Base-by-base conservation (phyloP, 768 basidiomycete species). In the Inosperma sp. region DNA sequence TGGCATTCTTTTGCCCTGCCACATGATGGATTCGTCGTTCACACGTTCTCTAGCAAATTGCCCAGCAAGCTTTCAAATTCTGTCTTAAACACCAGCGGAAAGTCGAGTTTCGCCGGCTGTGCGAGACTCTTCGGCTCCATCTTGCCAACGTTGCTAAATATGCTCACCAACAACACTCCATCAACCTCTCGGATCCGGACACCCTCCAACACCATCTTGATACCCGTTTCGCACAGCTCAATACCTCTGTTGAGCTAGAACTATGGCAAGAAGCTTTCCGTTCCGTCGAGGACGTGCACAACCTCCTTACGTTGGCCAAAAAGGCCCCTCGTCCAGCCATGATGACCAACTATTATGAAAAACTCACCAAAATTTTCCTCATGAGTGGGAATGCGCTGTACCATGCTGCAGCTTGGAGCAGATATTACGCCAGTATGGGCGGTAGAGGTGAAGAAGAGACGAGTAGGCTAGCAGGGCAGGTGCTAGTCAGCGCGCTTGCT, bases 291-390 rank as follows among this genome's bases (percentile, higher is more conserved):
- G 95, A 99, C 67, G 89, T 97, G 31, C 95, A 98, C 73, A 93
- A 93, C 61, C 79, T 98, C 29, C 82, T 99, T 57, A 89, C 85
- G 9, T 84, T 92, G 81, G 87, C 88, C 23, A 95, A 95, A 68
- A 95, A 93, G 69, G 83, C 90, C 0, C 91, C 93, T 1, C 84
- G 92, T 27, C 91, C 92, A 0, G 79, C 85, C 10, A 95, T 97
- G 93, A 97, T 98, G 94, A 92, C 93, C 52, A 93, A 90, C 68
- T 98, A 97, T 72, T 98, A 98, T 71, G 93, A 97, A 68, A 97
- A 98, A 71, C 82, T 97, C 56, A 90, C 94, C 35, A 88, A 86
- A 64, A 95, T 99, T 56, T 99, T 97, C 76, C 77, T 94, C 61
- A 95, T 93, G 76, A 91, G 88, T 53, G 89, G 92, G 13, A 95